Evolutionary conservation across 2,329 filamentous ascomycete genomes (phyloP), one percentile per base, ranked within the genome.

Genomic region (Alternaria atra): DNA sequence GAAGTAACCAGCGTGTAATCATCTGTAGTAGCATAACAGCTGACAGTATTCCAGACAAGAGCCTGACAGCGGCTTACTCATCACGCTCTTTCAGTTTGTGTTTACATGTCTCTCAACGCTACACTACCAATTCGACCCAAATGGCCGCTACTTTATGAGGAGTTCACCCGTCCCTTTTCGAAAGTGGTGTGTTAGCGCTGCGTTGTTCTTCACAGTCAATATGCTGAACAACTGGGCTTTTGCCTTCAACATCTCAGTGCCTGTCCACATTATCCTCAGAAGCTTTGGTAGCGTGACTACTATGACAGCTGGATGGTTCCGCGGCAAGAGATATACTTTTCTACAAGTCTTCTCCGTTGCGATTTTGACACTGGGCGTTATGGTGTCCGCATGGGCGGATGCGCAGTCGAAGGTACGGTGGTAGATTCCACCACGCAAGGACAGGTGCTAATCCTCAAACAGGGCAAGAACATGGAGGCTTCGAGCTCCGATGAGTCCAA

Each of bases 221-320:
- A 88, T 98, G 59, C 82, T 99, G 74, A 99, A 99, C 81, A 99
- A 99, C 73, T 94, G 94, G 84, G 95, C 94, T 6, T 99, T 99
- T 79, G 94, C 93, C 64, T 99, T 97, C 81, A 90, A 93, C 70
- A 98, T 99, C 58, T 97, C 93, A 6, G 93, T 99, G 0, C 95
- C 95, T 1, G 89, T 99, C 50, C 95, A 99, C 76, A 99, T 99
- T 71, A 98, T 99, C 68, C 84, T 99, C 30, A 89, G 95, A 54
- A 97, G 94, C 50, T 97, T 94, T 51, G 95, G 95, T 15, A 97
- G 94, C 71, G 96, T 98, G 64, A 96, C 94, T 5, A 98, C 95
- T 8, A 97, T 99, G 88, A 80, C 90, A 15, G 92, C 94, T n/a
- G 95, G 95, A 3, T 93, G 90, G 73, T 69, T 97, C 13, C 93